These are phyloP conservation scores for Boletus pseudopeckii DNA, from an alignment of 768 basidiomycete species.

Conservation along the genomic window DNA sequence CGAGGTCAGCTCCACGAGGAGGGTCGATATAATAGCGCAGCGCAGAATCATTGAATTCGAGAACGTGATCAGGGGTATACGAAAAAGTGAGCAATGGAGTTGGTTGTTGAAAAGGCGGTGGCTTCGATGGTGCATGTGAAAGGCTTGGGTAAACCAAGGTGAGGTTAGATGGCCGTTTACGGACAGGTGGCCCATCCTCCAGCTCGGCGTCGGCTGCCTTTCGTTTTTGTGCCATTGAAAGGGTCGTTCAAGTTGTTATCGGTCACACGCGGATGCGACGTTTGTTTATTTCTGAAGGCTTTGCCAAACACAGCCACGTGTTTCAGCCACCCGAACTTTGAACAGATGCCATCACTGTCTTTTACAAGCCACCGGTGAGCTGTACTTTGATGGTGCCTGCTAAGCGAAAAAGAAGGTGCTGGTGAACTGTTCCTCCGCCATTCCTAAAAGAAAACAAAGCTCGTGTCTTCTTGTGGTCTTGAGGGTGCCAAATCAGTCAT, in stretches of 20 bases:
- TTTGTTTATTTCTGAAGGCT: constrained; percentile 20
- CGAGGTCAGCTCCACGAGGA: constrained; percentile 61
- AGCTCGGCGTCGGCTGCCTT: constrained; percentile 19
- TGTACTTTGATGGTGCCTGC: too few species aligned
- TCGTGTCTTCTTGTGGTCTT: neutral
- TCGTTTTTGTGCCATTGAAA: constrained; percentile 28
- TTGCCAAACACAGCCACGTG: constrained; percentile 27
- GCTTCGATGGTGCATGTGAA: constrained; percentile 17
- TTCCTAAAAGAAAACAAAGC: neutral
- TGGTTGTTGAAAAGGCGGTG: constrained; percentile 64
- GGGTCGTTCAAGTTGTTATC: neutral
- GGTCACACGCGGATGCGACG: neutral
- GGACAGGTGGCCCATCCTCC: constrained; percentile 1
- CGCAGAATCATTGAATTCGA: constrained; percentile 66
- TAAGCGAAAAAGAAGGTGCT: too few species aligned
- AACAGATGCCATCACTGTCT: neutral
- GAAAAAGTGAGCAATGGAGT: constrained; percentile 69
- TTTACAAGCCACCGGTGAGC: neutral
- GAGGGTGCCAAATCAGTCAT: constrained; percentile 1
- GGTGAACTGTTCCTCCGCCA: neutral
- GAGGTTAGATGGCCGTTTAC: neutral
- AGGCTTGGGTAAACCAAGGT: constrained; percentile 25
- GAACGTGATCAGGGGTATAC: constrained; percentile 52
- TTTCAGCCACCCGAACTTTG: neutral
- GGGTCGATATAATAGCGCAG: constrained; percentile 70